Evolutionary conservation across 176 grass and related monocot species (phyloP), one percentile per base, ranked within the genome.

Genomic region (Cocos nucifera): DNA sequence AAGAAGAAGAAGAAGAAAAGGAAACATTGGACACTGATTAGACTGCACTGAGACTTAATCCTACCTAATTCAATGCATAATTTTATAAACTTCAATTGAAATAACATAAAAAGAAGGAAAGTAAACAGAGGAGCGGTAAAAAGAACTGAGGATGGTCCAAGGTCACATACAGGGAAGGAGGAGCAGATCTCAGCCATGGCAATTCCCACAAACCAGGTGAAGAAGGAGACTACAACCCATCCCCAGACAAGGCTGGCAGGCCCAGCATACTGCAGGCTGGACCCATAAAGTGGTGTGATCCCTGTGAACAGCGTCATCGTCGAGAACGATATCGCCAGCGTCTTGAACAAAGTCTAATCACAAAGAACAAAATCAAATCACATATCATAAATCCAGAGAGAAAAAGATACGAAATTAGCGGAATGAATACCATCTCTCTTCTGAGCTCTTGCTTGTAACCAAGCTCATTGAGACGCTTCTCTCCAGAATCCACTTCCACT

Each of bases 101-200:
- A 2, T 12, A 44, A 44, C 35, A 44, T 44, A 12, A 44, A 12
- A 44, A 44, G 35, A 44, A 44, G 35, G 8, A 12, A 44, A 30
- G 28, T 6, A 30, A 30, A 30, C 28, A 30, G 28, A 1, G 28
- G 28, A 30, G 28, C 5, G 5, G 5, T 2, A 44, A 44, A 44
- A 12, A 44, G 9, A 44, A 10, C 7, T 44, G 35, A 14, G 18
- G 12, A 32, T 22, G 4, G 4, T 18, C 16, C 39, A 25, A 77
- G 15, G 1, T 26, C 2, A 61, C 71, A 69, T 58, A 97, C 93
- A 25, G 93, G 93, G 76, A 97, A 97, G 70, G 93, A 97, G 24
- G 93, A 97, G 78, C 93, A 97, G 75, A 97, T 97, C 87, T 97
- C 93, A 22, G 93, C 84, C 93, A 97, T 97, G 78, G 93, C 93